Evolutionary conservation across 2,329 filamentous ascomycete species (phyloP), one percentile per base, ranked within the genome.

Genomic region (Paracoccidioides brasiliensis): DNA sequence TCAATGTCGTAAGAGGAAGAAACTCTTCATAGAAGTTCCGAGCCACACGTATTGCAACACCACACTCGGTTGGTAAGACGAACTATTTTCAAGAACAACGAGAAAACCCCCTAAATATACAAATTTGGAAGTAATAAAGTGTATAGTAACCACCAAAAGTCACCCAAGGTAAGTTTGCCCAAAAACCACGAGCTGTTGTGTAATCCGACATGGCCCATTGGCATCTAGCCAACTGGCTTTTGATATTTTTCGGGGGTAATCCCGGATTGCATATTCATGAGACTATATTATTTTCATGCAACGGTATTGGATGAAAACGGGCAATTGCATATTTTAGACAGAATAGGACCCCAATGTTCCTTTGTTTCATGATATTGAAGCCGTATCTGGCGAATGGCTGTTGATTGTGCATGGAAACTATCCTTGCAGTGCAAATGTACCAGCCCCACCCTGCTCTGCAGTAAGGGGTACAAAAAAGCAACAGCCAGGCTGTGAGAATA

Each of bases 81-180:
- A 52, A 41, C 35, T 37, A 40, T 41, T 28, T 6, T 41, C 37
- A 52, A 51, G 22, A 32, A 42, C 41, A 52, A 22, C 35, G 41
- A 14, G 28, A 10, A 7, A 37, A 6, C 49, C 22, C 12, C 7
- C 30, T 41, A 52, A 4, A 30, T 32, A 42, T 10, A 41, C 37
- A n/a, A n/a, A 41, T 52, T 52, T 40, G 49, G 49, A 40, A 52
- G 15, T 41, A 42, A 52, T 41, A 52, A 15, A 52, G 30, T 30
- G 3, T 10, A 2, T 42, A 42, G 49, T 52, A 41, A 52, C 37
- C 41, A 28, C 32, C 38, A 42, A 10, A 52, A 41, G 22, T 52
- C 41, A 33, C 49, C 32, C 14, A 12, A 30, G 5, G 6, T 12
- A 52, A 30, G 15, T 30, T 4, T 14, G 28, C 4, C 2, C 38